Evolutionary conservation across 139 green algal species (phyloP), one percentile per base, ranked within the genome.

Genomic region (Pleodorina starrii): DNA sequence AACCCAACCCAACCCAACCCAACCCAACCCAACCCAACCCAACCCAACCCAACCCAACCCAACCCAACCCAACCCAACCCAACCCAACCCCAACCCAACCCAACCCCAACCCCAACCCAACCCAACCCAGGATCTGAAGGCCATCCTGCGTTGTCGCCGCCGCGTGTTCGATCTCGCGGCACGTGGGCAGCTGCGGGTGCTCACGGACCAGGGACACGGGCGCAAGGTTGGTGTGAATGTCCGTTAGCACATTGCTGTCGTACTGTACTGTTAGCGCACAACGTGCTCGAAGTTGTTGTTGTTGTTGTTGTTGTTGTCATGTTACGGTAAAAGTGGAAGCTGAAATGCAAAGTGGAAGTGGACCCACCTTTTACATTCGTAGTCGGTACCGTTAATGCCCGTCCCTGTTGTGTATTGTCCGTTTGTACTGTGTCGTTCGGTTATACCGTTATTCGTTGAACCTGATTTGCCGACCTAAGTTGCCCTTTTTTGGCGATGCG

Each of bases 91-190:
- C n/a, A n/a, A n/a, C n/a, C n/a, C n/a, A n/a, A n/a, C n/a, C n/a
- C n/a, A n/a, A n/a, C n/a, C n/a, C n/a, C n/a, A n/a, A n/a, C n/a
- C n/a, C n/a, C n/a, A n/a, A n/a, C n/a, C n/a, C n/a, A n/a, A n/a
- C n/a, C n/a, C n/a, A n/a, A n/a, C n/a, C n/a, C 86, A 92, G 87
- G 92, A 93, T 38, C 25, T 87, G 6, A 43, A 60, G 36, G 54
- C 76, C 0, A 90, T 91, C 17, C 19, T 73, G 54, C 74, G 80
- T 51, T 91, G 77, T 84, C 92, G 87, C 57, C 71, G 79, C 25
- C 73, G 75, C 1, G 75, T 96, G 57, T 94, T 94, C 89, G 72
- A 94, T 6, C 69, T 94, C 25, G 74, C 91, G 42, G 12, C 43
- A 0, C 11, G 86, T n/a, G 91, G 92, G 3, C 43, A 89, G 76